Evolutionary conservation across 495 filamentous ascomycete species (phyloP).

Genomic region (Hypoxylon trugodes): DNA sequence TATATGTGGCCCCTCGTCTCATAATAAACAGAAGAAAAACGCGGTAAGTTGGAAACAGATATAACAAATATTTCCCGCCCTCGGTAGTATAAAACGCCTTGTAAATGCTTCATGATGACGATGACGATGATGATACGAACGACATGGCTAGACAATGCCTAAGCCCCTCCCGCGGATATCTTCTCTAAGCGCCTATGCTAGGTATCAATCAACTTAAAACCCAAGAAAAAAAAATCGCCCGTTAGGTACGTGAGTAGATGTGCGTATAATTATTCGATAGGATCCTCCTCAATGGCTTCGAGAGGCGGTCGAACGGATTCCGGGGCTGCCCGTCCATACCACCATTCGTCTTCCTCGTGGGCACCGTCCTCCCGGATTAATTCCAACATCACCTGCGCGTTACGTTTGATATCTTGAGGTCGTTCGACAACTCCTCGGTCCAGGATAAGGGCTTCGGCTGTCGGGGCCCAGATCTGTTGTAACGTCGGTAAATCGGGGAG

Average conservation of each 20-base stretch:
- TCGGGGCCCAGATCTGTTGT: constrained; percentile 60
- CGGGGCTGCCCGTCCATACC: constrained; percentile 53
- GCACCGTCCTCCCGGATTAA: constrained; percentile 61
- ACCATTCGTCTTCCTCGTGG: constrained; percentile 63
- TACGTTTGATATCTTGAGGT: constrained; percentile 61
- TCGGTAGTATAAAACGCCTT: constrained; percentile 30
- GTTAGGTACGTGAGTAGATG: constrained; percentile 9
- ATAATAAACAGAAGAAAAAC: constrained; percentile 8
- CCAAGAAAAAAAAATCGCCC: constrained; percentile 12
- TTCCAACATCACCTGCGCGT: constrained; percentile 59
- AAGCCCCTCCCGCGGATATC: constrained; percentile 27
- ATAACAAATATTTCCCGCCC: constrained; percentile 10
- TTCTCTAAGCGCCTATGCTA: constrained; percentile 41
- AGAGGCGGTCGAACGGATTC: constrained; percentile 56
- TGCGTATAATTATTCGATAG: constrained; percentile 46
- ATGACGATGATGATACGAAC: constrained; percentile 23
- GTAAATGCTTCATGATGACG: no score
- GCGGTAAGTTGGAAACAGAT: constrained; percentile 2
- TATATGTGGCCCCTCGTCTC: neutral
- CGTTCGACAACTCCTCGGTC: constrained; percentile 62
- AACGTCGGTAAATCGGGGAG: constrained; percentile 59
- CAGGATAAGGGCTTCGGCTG: constrained; percentile 63
- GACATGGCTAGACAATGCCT: constrained; percentile 28
- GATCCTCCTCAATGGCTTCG: constrained; percentile 58
- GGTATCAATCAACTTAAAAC: constrained; percentile 34